These are phyloP conservation scores for Hirsutella rhossiliensis DNA, from an alignment of 2,329 filamentous ascomycete genomes.

Conservation along the genomic window DNA sequence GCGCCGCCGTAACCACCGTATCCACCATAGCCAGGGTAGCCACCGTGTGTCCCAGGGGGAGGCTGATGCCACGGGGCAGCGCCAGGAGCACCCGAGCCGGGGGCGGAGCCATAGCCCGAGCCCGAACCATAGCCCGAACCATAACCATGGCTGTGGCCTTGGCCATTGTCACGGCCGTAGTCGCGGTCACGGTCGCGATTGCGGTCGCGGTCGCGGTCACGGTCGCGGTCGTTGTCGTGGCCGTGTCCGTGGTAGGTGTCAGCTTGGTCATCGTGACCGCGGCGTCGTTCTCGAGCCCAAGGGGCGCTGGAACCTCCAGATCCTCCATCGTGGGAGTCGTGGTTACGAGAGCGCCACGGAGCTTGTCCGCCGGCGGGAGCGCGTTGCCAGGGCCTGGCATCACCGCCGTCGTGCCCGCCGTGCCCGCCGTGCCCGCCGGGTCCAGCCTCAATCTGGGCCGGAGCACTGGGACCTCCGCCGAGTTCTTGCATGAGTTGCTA, in stretches of 20 bases:
- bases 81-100: slow-evolving; percentile 12
- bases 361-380: slow-evolving; percentile 74
- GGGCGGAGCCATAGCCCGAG: slow-evolving; percentile 3
- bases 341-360: slow-evolving; percentile 56
- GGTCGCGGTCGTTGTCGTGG: background rate
- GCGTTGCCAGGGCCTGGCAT: slow-evolving; percentile 78
- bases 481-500: slow-evolving; percentile 97
- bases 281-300: slow-evolving; percentile 50
- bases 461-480: slow-evolving; percentile 59
- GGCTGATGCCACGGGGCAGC: slow-evolving; percentile 37
- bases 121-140: background rate
- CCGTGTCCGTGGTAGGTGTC: slow-evolving; percentile 10
- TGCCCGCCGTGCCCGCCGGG: slow-evolving; percentile 54
- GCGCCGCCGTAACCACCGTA: slow-evolving; percentile 34
- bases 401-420: slow-evolving; percentile 38
- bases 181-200: slow-evolving; percentile 32
- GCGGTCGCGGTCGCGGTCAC: slow-evolving; percentile 32
- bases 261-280: slow-evolving; percentile 27
- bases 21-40: slow-evolving; percentile 40
- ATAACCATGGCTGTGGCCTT: background rate
- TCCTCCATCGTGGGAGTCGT: slow-evolving; percentile 36
- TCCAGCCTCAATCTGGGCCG: slow-evolving; percentile 77
- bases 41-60: slow-evolving; percentile 36
- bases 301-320: slow-evolving; percentile 35
- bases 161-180: slow-evolving; percentile 12